These are phyloP conservation scores for Acer saccharum DNA, from an alignment of 345 rosid genomes.

Conservation along the genomic window DNA sequence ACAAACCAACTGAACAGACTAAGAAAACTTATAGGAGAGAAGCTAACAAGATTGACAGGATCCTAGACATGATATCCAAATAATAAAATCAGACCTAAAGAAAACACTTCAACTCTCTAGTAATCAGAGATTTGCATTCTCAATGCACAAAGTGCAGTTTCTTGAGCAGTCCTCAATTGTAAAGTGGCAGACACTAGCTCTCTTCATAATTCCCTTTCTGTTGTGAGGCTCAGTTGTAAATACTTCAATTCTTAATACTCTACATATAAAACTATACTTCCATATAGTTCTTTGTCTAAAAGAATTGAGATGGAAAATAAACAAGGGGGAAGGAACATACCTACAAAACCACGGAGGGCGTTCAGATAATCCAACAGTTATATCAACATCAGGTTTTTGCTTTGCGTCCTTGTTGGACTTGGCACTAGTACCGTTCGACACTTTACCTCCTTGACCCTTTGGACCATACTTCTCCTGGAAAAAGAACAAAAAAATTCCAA, in stretches of 20 bases:
- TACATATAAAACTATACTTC: not conserved
- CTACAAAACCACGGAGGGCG: conserved; percentile 98
- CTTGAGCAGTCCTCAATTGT: not conserved
- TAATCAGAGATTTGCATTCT: conserved; percentile 1
- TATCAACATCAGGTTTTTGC: conserved; percentile 69
- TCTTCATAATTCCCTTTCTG: not conserved
- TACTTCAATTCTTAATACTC: not conserved
- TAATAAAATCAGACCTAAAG: no score
- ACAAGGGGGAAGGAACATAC: conserved; percentile 31
- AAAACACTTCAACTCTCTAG: no score
- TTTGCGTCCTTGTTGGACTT: conserved; percentile 58
- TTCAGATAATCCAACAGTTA: conserved; percentile 68
- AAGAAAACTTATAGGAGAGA: not conserved
- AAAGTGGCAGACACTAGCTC: not conserved
- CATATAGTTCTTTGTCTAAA: not conserved
- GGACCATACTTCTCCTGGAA: conserved; percentile 93
- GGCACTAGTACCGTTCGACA: conserved; percentile 54
- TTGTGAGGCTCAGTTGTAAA: not conserved
- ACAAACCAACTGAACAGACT: not conserved
- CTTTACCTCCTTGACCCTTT: conserved; percentile 62
- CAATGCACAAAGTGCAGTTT: not conserved
- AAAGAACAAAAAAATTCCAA: conserved; percentile 12
- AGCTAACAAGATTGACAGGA: not conserved
- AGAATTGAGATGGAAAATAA: not conserved
- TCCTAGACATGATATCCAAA: no score